Evolutionary conservation across 768 basidiomycete genomes (phyloP), one percentile per base, ranked within the genome.

Genomic region (Boletus subcaerulescens): DNA sequence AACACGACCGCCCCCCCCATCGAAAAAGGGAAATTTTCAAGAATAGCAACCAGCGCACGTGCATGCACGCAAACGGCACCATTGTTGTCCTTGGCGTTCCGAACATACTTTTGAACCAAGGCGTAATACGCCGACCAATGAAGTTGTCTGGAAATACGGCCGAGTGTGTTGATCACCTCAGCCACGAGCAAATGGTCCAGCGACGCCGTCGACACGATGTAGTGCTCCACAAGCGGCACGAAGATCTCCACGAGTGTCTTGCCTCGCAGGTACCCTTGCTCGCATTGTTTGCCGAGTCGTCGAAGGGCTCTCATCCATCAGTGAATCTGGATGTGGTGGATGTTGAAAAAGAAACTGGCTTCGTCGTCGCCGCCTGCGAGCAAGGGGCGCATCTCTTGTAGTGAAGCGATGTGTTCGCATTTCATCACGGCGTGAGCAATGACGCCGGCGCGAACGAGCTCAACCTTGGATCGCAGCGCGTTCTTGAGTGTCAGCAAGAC

Each of bases 291-390:
- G 6, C 83, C 84, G 18, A 98, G 80, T 17, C 93, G 79, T 13
- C 90, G 82, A 29, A 97, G 76, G 3, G 96, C 95, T 56, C 96
- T 76, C 1, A 86, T 85, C 22, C 96, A 85, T 58, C 94, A 84
- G 69, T 98, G 95, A 3, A 88, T 74, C 71, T 99, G 97, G 42
- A 98, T 83, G 66, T 98, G 97, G 50, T 89, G 83, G 45, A 98
- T 84, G 70, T 99, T 99, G 76, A 86, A 87, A 81, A 99, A 98
- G 75, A 98, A 95, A 66, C 89, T 94, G 31, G 92, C 93, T 70
- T 99, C 96, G 47, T 90, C 87, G 65, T 98, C 94, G 2, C 92
- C 94, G 15, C 79, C 84, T 9, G 90, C 91, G 32, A 98, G 79
- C 8, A 98, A 73, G 12, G 85, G 78, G 24, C 75, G 82, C 84